Percentiles rank a stretch among this genome's conserved stretches.
Evolutionary conservation across 2,329 filamentous ascomycete species (phyloP).

Genomic region (Sodiomyces alkalinus): DNA sequence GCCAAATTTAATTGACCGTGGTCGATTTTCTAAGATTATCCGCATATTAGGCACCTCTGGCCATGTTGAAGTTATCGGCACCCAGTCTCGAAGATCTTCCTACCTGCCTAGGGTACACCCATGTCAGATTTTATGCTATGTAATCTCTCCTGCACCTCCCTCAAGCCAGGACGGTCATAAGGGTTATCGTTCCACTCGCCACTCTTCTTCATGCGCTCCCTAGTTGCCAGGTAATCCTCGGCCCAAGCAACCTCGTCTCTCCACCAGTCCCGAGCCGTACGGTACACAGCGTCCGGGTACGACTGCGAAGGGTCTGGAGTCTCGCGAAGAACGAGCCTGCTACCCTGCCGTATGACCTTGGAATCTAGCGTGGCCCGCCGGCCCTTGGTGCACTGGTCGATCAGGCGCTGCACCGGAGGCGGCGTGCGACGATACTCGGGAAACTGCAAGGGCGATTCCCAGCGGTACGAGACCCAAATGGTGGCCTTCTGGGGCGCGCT

Average conservation of each 20-base stretch:
- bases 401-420: slow-evolving; percentile 25
- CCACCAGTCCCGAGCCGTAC: slow-evolving; percentile 32
- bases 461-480: slow-evolving; percentile 43
- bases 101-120: too few species aligned
- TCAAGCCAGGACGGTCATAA: slow-evolving; percentile 30
- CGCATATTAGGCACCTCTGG: too few species aligned
- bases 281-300: slow-evolving; percentile 18
- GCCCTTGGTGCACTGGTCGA: slow-evolving; percentile 36
- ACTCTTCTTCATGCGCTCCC: slow-evolving; percentile 18
- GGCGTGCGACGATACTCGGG: slow-evolving; percentile 35
- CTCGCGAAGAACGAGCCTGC: slow-evolving; percentile 27
- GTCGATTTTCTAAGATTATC: too few species aligned
- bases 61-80: too few species aligned
- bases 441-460: slow-evolving; percentile 41
- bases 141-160: slow-evolving; percentile 22
- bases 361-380: slow-evolving; percentile 27
- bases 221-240: slow-evolving; percentile 27
- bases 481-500: slow-evolving; percentile 40
- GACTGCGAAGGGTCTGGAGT: slow-evolving; percentile 16
- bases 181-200: slow-evolving; percentile 36
- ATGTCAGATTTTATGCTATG: slow-evolving; percentile 3
- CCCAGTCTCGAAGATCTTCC: too few species aligned
- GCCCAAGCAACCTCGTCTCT: slow-evolving; percentile 28
- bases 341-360: slow-evolving; percentile 26
- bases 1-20: too few species aligned